Conservation (phyloP, 306 rosid genomes). For the Quercus mongolica region DNA sequence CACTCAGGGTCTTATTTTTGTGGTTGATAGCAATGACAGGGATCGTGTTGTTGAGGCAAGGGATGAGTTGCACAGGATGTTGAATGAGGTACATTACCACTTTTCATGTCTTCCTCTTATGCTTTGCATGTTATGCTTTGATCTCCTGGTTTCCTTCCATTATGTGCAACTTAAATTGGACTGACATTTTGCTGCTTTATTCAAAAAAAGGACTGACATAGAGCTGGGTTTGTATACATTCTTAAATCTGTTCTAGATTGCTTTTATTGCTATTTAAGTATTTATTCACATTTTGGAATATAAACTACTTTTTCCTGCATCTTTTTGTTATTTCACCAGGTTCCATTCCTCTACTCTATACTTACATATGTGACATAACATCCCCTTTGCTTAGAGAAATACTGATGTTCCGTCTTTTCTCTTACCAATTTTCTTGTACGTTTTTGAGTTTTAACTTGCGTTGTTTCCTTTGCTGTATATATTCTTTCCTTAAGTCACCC, state of each 20-base stretch:
- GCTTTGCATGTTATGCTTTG: background rate
- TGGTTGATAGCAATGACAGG: constrained; percentile 97
- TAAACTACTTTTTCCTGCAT: background rate
- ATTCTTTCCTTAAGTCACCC: background rate
- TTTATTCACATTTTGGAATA: background rate
- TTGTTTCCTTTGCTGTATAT: background rate
- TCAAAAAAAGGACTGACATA: too few relatives aligned
- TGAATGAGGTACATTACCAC: constrained; percentile 70
- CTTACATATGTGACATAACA: background rate
- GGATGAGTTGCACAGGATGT: constrained; percentile 98
- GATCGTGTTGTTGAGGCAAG: constrained; percentile 96
- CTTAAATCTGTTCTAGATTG: background rate
- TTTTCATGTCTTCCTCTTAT: background rate
- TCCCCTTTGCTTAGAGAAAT: background rate
- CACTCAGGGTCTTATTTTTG: constrained; percentile 96
- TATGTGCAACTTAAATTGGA: too few relatives aligned
- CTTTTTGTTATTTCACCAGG: background rate
- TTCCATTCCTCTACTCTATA: background rate
- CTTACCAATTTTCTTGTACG: background rate
- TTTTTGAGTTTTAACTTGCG: background rate
- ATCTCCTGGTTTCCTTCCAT: background rate
- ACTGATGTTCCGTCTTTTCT: background rate
- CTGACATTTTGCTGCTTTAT: too few relatives aligned
- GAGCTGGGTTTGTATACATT: background rate
- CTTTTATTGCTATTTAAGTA: background rate